Evolutionary conservation across 2,329 filamentous ascomycete species (phyloP).

Genomic region (Ceratocystis alfenasii): DNA sequence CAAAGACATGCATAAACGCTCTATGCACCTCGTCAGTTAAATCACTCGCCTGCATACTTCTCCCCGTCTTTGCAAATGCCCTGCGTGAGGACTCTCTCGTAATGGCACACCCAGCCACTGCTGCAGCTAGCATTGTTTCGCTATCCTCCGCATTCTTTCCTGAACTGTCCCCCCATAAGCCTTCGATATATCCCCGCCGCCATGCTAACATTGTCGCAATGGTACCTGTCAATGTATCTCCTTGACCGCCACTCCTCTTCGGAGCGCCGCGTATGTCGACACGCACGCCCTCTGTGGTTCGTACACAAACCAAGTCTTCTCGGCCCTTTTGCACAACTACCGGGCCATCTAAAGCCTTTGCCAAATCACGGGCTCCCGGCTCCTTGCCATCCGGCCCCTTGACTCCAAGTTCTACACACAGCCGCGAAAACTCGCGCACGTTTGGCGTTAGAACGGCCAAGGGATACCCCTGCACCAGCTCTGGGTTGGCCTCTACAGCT

Average conservation of each 20-base stretch:
- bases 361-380: constrained; percentile 47
- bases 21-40: constrained; percentile 79
- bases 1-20: constrained; percentile 70
- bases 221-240: constrained; percentile 84
- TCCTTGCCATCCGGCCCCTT: constrained; percentile 35
- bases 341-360: constrained; percentile 69
- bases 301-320: constrained; percentile 54
- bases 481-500: constrained; percentile 62
- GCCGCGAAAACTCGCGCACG: constrained; percentile 75
- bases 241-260: constrained; percentile 89
- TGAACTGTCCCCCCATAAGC: constrained; percentile 55
- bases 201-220: constrained; percentile 83
- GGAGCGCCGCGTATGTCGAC: constrained; percentile 71
- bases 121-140: constrained; percentile 62
- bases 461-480: constrained; percentile 65
- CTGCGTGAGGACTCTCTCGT: constrained; percentile 80
- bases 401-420: constrained; percentile 56
- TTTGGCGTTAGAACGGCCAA: constrained; percentile 89
- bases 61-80: constrained; percentile 74
- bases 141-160: constrained; percentile 29
- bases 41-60: constrained; percentile 84
- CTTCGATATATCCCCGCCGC: constrained; percentile 74
- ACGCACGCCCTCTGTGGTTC: not conserved
- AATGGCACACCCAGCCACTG: constrained; percentile 75
- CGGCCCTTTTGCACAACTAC: constrained; percentile 83